phyloP scores from a whole-genome alignment of 306 rosid genomes.

The Quercus cerris region DNA sequence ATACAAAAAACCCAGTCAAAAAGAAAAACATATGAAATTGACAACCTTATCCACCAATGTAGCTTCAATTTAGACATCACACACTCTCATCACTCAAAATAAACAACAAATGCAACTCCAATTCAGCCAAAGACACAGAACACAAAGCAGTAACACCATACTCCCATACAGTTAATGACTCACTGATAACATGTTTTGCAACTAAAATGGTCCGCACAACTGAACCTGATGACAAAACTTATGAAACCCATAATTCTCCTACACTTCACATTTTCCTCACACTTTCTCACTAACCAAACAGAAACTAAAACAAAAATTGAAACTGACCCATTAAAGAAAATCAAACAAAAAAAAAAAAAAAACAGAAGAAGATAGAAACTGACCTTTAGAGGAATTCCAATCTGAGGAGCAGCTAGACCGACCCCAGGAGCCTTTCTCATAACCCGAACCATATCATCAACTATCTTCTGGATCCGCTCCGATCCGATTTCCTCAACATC shows the following conservation, averaged over 20 bases:
- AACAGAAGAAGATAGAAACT: neutral
- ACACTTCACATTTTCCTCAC: neutral
- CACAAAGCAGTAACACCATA: neutral
- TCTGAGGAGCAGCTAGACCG: slow-evolving; percentile 94
- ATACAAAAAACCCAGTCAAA: neutral
- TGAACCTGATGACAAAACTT: neutral
- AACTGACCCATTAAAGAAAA: neutral
- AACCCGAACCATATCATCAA: slow-evolving; percentile 76
- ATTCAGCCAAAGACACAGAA: neutral
- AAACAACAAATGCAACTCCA: neutral
- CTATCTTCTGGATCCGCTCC: slow-evolving; percentile 73
- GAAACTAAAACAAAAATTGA: neutral
- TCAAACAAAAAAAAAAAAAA: neutral
- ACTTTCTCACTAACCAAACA: slow-evolving; percentile 16
- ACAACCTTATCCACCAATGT: neutral
- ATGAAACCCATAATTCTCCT: neutral
- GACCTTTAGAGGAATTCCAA: slow-evolving; percentile 85
- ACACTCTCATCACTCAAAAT: neutral
- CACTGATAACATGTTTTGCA: neutral
- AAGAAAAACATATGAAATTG: neutral
- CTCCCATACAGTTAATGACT: neutral
- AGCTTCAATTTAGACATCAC: neutral
- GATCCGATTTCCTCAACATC: slow-evolving; percentile 56
- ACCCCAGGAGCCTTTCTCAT: slow-evolving; percentile 90
- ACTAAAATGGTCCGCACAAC: neutral